phyloP scores from a whole-genome alignment of 129 eudicot genomes.

The Saussurea involucrata region DNA sequence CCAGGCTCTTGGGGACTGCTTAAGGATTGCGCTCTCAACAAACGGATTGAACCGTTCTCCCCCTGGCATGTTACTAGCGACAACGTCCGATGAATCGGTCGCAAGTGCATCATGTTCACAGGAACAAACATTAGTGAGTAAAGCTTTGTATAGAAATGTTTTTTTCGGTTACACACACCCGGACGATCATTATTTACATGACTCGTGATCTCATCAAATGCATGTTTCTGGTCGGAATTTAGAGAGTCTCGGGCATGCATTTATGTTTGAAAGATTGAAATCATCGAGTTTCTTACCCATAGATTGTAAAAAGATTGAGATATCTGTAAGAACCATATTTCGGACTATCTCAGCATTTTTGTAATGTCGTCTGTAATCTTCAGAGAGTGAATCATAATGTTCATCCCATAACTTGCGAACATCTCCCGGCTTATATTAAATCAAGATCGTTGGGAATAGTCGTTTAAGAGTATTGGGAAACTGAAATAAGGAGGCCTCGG shows the following conservation, averaged over 20 bases:
- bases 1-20: too few species aligned
- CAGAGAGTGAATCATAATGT: background rate
- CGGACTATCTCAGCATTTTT: background rate
- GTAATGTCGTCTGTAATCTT: background rate
- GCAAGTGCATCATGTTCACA: background rate
- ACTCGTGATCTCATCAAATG: background rate
- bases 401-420: background rate
- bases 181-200: background rate
- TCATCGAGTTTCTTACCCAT: background rate
- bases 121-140: background rate
- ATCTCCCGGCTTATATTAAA: background rate
- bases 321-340: background rate
- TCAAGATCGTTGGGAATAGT: background rate
- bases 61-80: background rate
- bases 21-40: too few species aligned
- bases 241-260: background rate
- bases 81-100: conserved; percentile 19
- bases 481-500: background rate
- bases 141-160: conserved; percentile 8
- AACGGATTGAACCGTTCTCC: too few species aligned
- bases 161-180: background rate
- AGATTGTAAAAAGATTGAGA: background rate
- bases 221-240: background rate
- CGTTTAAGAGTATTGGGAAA: background rate
- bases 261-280: background rate